Evolutionary conservation across 169 alveolate genomes (phyloP).

Genomic region (Ichthyophthirius multifiliis): DNA sequence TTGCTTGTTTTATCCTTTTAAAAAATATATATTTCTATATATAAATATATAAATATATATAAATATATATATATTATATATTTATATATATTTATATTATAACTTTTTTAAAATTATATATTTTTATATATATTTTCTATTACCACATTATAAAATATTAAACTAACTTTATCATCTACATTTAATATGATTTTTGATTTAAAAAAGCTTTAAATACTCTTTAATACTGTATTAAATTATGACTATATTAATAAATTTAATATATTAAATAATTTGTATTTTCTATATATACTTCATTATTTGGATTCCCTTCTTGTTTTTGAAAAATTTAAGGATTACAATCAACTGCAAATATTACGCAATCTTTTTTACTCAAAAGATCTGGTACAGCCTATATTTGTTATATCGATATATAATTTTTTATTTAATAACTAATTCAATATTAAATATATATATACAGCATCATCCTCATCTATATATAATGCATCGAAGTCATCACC

Average conservation of each 20-base stretch:
- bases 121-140: not conserved
- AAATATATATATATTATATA: too few relatives aligned
- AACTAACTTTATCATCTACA: conserved; percentile 78
- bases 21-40: not conserved
- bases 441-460: not conserved
- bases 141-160: conserved; percentile 76
- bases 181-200: conserved; percentile 82
- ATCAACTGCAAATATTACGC: conserved; percentile 77
- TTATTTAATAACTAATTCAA: not conserved
- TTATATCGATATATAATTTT: not conserved
- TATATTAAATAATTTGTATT: not conserved
- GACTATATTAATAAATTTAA: not conserved
- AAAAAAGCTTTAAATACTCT: conserved; percentile 58
- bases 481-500: too few relatives aligned
- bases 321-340: conserved; percentile 62
- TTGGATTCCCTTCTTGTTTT: conserved; percentile 35
- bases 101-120: not conserved
- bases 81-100: too few relatives aligned
- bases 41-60: too few relatives aligned
- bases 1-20: conserved; percentile 43
- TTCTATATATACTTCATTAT: conserved; percentile 12
- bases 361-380: conserved; percentile 54
- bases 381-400: conserved; percentile 5
- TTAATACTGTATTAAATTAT: conserved; percentile 26
- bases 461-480: too few relatives aligned